Evolutionary conservation across 768 basidiomycete species (phyloP).

Genomic region (Kwoniella sp.): DNA sequence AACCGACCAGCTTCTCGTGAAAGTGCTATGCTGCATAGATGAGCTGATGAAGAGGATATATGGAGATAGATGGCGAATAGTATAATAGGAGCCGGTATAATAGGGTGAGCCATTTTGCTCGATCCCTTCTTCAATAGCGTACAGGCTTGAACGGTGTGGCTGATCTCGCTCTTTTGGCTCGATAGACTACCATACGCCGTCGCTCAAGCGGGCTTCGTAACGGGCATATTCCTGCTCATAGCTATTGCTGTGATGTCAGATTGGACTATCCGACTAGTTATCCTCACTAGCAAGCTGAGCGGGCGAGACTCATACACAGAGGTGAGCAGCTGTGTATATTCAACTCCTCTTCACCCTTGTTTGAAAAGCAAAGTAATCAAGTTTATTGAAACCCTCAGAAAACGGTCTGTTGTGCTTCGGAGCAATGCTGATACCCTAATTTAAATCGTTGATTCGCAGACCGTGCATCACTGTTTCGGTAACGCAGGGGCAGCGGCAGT

Average conservation of each 20-base stretch:
- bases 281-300: constrained; percentile 92
- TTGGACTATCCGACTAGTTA: constrained; percentile 90
- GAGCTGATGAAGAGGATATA: not conserved
- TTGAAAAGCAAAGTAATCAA: no score
- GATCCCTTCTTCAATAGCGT: no score
- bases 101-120: constrained; percentile 20
- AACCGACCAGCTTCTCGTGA: no score
- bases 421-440: no score
- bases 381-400: no score
- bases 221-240: constrained; percentile 78
- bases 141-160: no score
- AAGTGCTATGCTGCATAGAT: not conserved
- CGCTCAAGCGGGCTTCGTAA: constrained; percentile 89
- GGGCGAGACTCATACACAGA: constrained; percentile 87
- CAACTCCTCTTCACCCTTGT: no score
- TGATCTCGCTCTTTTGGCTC: no score
- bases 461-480: constrained; percentile 93
- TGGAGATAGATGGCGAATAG: constrained; percentile 31
- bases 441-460: constrained; percentile 39
- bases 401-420: no score
- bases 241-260: constrained; percentile 76
- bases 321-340: no score
- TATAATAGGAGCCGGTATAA: constrained; percentile 32
- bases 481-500: constrained; percentile 86
- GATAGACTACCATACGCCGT: constrained; percentile 94